Percentiles rank a stretch among this genome's conserved stretches.
Conservation (phyloP, 1,139 yeast species). For the Petasospora fabianii region DNA sequence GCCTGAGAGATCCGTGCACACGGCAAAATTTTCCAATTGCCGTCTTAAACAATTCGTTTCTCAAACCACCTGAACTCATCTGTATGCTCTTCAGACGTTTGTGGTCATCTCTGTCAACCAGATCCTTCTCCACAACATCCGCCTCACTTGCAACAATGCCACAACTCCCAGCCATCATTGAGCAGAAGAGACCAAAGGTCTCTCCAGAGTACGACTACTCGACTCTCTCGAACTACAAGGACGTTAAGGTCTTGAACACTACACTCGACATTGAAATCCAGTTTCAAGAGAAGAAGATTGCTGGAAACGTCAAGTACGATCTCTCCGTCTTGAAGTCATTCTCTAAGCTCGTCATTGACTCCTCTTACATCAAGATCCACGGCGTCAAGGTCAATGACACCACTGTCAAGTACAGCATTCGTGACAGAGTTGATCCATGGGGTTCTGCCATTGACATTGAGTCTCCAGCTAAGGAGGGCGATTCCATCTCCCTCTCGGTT, state of each 20-base stretch:
- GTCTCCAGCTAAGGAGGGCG: constrained; percentile 20
- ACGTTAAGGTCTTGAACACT: constrained; percentile 51
- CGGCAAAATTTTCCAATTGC: no score
- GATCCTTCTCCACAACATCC: constrained; percentile 1
- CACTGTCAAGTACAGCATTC: constrained; percentile 36
- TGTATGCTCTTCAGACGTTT: constrained; percentile 3
- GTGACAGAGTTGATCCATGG: constrained; percentile 53
- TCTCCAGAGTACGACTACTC: constrained; percentile 64
- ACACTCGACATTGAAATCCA: constrained; percentile 49
- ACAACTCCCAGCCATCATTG: constrained; percentile 15
- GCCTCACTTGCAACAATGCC: constrained; percentile 3
- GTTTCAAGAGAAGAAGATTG: constrained; percentile 50
- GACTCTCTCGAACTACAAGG: constrained; percentile 65
- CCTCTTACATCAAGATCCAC: constrained; percentile 58
- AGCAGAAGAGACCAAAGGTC: constrained; percentile 19
- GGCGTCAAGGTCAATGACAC: constrained; percentile 43
- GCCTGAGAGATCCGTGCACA: no score
- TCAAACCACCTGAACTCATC: not conserved
- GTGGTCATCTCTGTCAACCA: not conserved
- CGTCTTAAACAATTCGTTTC: not conserved
- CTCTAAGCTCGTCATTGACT: constrained; percentile 54
- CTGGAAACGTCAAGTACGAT: constrained; percentile 54
- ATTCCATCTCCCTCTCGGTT: constrained; percentile 37
- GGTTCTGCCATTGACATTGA: constrained; percentile 59
- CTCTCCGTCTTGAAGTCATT: constrained; percentile 32